phyloP scores from a whole-genome alignment of 75 land plant species.

The Selaginella moellendorffii region DNA sequence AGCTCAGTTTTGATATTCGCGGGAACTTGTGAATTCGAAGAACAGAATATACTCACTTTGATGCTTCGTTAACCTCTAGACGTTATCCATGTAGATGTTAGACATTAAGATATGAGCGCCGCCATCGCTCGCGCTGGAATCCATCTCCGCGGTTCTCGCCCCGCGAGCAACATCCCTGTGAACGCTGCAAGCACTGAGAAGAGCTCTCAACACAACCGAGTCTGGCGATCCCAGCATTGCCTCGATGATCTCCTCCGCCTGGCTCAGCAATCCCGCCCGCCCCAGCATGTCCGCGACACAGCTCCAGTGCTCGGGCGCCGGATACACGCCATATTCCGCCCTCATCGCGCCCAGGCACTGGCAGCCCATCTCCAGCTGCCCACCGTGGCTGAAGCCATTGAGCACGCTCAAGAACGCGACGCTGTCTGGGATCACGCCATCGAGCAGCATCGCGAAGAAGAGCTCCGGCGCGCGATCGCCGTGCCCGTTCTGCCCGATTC shows the following conservation, averaged over 20 bases:
- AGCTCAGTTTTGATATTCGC: too few relatives aligned
- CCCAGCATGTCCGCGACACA: constrained; percentile 29
- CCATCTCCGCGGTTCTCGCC: background rate
- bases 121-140: background rate
- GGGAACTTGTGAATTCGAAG: too few relatives aligned
- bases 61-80: too few relatives aligned
- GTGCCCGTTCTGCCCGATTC: background rate
- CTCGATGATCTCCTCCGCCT: constrained; percentile 15
- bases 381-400: constrained; percentile 10
- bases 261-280: constrained; percentile 17
- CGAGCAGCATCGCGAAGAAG: background rate
- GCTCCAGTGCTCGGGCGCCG: constrained; percentile 18
- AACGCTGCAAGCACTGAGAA: constrained; percentile 16
- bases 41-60: too few relatives aligned
- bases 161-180: constrained; percentile 15
- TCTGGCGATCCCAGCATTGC: constrained; percentile 16
- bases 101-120: background rate
- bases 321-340: background rate
- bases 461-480: background rate
- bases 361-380: constrained; percentile 18
- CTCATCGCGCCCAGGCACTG: constrained; percentile 11
- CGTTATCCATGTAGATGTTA: background rate
- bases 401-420: background rate
- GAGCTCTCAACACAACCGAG: constrained; percentile 14
- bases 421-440: constrained; percentile 5